These are phyloP conservation scores for Phallus indusiatus DNA, from an alignment of 768 basidiomycete species.

Conservation along the genomic window DNA sequence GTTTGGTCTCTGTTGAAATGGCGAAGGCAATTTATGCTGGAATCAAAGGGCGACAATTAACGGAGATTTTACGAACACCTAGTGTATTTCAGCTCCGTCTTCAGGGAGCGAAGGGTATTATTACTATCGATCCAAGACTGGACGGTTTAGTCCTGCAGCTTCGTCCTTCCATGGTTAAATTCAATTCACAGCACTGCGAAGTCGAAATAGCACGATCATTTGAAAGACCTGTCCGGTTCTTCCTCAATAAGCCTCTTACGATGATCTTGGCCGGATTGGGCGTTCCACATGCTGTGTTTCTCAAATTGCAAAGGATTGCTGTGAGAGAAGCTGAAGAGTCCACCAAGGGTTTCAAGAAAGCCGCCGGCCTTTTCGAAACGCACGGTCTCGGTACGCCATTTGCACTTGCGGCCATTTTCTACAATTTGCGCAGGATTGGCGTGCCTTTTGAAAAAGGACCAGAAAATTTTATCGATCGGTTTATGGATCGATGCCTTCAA, in stretches of 20 bases:
- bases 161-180: slow-evolving; percentile 61
- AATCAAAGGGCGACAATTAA: slow-evolving; percentile 24
- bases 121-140: slow-evolving; percentile 47
- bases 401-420: slow-evolving; percentile 43
- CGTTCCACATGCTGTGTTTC: slow-evolving; percentile 43
- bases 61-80: slow-evolving; percentile 25
- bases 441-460: slow-evolving; percentile 13
- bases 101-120: slow-evolving; percentile 56
- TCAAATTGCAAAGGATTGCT: slow-evolving; percentile 41
- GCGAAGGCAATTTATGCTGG: slow-evolving; percentile 37
- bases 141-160: slow-evolving; percentile 40
- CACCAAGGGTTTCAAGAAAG: slow-evolving; percentile 30
- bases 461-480: slow-evolving; percentile 26
- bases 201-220: slow-evolving; percentile 62
- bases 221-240: slow-evolving; percentile 48
- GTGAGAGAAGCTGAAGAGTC: slow-evolving; percentile 38
- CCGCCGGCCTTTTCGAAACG: slow-evolving; percentile 41
- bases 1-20: slow-evolving; percentile 49
- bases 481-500: slow-evolving; percentile 43
- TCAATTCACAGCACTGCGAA: slow-evolving; percentile 35
- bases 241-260: slow-evolving; percentile 56
- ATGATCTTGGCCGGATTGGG: slow-evolving; percentile 58
- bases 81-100: slow-evolving; percentile 53
- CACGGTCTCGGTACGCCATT: slow-evolving; percentile 52
- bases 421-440: slow-evolving; percentile 40